Percentiles rank a stretch among this genome's conserved stretches.
Conservation (phyloP, 2,329 filamentous ascomycete species). For the Thielaviopsis cerberus region DNA sequence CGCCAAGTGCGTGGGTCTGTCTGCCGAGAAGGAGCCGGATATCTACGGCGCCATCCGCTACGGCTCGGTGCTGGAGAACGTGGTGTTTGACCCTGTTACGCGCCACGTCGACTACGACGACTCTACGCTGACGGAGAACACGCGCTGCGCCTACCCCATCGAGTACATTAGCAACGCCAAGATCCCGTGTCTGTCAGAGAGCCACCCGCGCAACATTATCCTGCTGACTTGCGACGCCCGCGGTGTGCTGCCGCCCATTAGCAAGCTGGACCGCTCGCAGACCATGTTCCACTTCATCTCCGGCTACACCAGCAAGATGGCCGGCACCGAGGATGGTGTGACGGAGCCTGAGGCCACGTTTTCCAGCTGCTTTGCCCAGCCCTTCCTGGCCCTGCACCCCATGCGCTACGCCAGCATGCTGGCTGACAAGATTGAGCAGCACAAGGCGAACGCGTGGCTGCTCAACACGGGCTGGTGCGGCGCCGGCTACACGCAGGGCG, state of each 20-base stretch:
- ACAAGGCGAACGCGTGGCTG: conserved; percentile 94
- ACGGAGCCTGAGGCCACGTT: conserved; percentile 97
- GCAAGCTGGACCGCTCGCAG: conserved; percentile 82
- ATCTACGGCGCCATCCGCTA: conserved; percentile 92
- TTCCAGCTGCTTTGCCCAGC: conserved; percentile 97
- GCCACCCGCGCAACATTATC: conserved; percentile 92
- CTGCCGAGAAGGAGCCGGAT: conserved; percentile 96
- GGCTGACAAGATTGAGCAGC: conserved; percentile 87
- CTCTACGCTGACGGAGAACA: conserved; percentile 89
- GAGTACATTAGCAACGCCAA: conserved; percentile 98
- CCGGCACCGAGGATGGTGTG: conserved; percentile 90
- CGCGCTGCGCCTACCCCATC: conserved; percentile 90
- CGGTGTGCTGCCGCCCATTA: conserved; percentile 92
- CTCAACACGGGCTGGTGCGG: conserved; percentile 98
- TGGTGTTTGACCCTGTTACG: conserved; percentile 83
- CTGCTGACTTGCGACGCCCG: conserved; percentile 95
- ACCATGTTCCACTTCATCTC: conserved; percentile 99
- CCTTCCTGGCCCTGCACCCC: conserved; percentile 94
- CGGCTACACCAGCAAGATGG: conserved; percentile 99
- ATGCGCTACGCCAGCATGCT: conserved; percentile 99
- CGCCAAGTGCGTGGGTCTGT: conserved; percentile 94
- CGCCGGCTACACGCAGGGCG: conserved; percentile 73
- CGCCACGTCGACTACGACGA: conserved; percentile 93
- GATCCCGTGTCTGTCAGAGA: conserved; percentile 77
- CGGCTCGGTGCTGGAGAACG: conserved; percentile 94